Percentiles rank a stretch among this genome's conserved stretches.
Conservation (phyloP, 2,329 filamentous ascomycete species). For the Claviceps sp. region DNA sequence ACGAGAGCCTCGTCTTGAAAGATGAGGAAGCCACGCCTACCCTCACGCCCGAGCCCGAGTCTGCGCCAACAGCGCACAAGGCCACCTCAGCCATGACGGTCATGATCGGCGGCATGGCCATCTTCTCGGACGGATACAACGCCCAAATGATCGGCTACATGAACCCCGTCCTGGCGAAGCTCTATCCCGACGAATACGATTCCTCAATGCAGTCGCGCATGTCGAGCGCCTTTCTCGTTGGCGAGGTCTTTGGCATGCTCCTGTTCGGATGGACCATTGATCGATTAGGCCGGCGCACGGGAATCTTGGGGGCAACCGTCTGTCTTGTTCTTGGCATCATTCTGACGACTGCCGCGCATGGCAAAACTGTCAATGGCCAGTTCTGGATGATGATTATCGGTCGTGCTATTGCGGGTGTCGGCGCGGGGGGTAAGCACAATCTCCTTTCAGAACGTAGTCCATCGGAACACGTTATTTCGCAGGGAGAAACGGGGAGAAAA, state of each 20-base stretch:
- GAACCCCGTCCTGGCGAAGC: slow-evolving; percentile 17
- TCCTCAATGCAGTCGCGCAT: slow-evolving; percentile 22
- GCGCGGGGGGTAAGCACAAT: slow-evolving; percentile 20
- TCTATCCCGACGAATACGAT: slow-evolving; percentile 20
- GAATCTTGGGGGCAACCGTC: slow-evolving; percentile 29
- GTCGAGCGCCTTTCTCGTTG: slow-evolving; percentile 26
- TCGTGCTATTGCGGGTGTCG: slow-evolving; percentile 32
- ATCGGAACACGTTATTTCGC: not conserved
- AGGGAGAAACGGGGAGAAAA: not conserved
- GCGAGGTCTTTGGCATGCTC: slow-evolving; percentile 27
- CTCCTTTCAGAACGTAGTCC: too few relatives aligned
- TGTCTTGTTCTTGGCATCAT: slow-evolving; percentile 33
- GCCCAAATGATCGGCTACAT: slow-evolving; percentile 21
- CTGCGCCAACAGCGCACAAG: not conserved
- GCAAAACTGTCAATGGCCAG: slow-evolving; percentile 28
- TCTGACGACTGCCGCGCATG: slow-evolving; percentile 29
- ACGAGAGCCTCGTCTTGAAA: not conserved
- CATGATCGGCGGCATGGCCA: slow-evolving; percentile 9
- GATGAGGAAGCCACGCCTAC: not conserved
- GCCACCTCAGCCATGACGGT: not conserved
- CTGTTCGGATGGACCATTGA: slow-evolving; percentile 29
- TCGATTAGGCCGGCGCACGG: slow-evolving; percentile 29
- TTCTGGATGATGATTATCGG: slow-evolving; percentile 37
- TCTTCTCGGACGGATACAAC: slow-evolving; percentile 23
- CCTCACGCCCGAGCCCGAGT: not conserved